phyloP scores from a whole-genome alignment of 164 flowering plant species.

The Paratinospora sagittata region DNA sequence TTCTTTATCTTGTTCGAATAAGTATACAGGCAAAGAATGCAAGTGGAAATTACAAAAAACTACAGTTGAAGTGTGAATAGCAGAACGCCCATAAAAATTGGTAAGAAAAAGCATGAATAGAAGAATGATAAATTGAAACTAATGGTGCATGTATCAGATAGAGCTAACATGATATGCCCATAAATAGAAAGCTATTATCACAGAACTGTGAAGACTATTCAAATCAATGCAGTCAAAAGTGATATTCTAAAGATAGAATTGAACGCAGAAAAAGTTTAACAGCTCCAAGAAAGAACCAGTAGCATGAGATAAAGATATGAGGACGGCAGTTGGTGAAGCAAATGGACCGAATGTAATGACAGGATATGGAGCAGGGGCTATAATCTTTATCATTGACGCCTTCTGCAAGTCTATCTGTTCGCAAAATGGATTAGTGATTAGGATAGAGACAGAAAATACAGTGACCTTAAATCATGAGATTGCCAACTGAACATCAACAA shows the following conservation, averaged over 20 bases:
- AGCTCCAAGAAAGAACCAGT: slow-evolving; percentile 45
- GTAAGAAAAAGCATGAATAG: not conserved
- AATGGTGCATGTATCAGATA: not conserved
- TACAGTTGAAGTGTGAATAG: not conserved
- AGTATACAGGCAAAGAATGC: not conserved
- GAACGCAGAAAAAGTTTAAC: not conserved
- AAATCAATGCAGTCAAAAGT: not conserved
- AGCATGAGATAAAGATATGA: slow-evolving; percentile 67
- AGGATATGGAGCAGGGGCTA: slow-evolving; percentile 65
- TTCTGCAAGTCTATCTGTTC: slow-evolving; percentile 75
- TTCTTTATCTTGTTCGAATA: not conserved
- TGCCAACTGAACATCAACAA: slow-evolving; percentile 1
- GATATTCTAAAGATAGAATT: not conserved
- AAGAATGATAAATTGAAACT: not conserved
- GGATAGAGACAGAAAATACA: not conserved
- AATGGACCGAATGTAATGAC: slow-evolving; percentile 90
- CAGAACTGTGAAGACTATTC: not conserved
- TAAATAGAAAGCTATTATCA: not conserved
- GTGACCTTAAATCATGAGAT: not conserved
- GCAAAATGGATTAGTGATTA: not conserved
- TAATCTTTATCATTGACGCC: slow-evolving; percentile 51
- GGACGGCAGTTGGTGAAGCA: slow-evolving; percentile 62
- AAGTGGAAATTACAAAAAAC: not conserved
- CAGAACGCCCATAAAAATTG: not conserved
- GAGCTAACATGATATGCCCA: not conserved